Conservation (phyloP, 495 filamentous ascomycete species). For the Terfezia claveryi region DNA sequence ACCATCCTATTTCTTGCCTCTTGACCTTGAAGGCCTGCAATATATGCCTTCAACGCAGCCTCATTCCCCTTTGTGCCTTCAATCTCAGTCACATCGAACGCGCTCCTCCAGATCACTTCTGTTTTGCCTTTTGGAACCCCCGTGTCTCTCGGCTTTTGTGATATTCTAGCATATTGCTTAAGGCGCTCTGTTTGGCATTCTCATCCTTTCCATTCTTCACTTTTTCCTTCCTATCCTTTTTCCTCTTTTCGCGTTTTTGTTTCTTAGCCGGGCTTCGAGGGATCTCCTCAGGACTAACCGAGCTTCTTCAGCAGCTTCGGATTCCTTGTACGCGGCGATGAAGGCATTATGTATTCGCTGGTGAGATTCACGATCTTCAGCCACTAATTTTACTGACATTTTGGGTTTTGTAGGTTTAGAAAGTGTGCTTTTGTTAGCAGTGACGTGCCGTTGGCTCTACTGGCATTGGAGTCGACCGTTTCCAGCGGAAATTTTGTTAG, state of each 20-base stretch:
- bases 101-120: slow-evolving; percentile 19
- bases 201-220: neutral
- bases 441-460: neutral
- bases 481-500: neutral
- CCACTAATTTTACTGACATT: neutral
- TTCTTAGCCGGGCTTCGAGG: neutral
- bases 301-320: neutral
- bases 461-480: neutral
- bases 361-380: neutral
- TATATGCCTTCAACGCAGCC: slow-evolving; percentile 10
- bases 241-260: neutral
- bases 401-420: neutral
- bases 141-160: slow-evolving; percentile 8
- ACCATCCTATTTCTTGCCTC: slow-evolving; percentile 12
- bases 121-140: slow-evolving; percentile 17
- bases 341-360: neutral
- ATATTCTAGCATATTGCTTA: slow-evolving; percentile 11
- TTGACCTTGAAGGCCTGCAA: slow-evolving; percentile 12
- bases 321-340: neutral
- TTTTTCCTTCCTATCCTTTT: neutral
- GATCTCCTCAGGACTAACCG: neutral
- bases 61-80: neutral
- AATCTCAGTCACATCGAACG: slow-evolving; percentile 2
- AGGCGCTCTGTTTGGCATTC: neutral
- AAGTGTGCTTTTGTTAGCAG: too few relatives aligned